A percentile compares a stretch with the other conserved stretches of the same genome.
Evolutionary conservation across 2,329 filamentous ascomycete species (phyloP).

Genomic region (Rhinocladiella mackenziei): DNA sequence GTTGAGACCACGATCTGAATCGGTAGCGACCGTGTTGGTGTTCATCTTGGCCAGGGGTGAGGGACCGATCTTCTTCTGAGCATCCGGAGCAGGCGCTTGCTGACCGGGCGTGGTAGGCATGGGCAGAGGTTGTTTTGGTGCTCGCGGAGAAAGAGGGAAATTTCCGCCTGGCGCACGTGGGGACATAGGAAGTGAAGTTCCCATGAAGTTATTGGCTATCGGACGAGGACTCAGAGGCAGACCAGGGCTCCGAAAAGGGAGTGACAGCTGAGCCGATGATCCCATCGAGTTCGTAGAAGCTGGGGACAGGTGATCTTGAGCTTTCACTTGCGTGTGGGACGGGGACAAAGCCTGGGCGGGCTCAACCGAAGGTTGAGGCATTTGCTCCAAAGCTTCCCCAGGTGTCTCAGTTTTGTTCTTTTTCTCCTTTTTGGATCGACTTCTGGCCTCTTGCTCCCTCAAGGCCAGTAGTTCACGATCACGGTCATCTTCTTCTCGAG

Average conservation of each 20-base stretch:
- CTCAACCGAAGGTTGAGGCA: slow-evolving; percentile 8
- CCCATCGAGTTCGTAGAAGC: slow-evolving; percentile 26
- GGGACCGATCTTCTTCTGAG: slow-evolving; percentile 40
- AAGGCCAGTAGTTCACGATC: slow-evolving; percentile 66
- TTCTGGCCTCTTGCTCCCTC: slow-evolving; percentile 65
- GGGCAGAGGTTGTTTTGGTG: slow-evolving; percentile 68
- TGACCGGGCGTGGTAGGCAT: slow-evolving; percentile 63
- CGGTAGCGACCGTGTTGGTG: slow-evolving; percentile 13
- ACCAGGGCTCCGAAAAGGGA: slow-evolving; percentile 59
- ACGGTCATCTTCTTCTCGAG: slow-evolving; percentile 80
- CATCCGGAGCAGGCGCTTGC: slow-evolving; percentile 19
- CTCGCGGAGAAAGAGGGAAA: slow-evolving; percentile 65
- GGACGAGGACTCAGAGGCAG: slow-evolving; percentile 60
- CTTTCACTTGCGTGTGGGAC: slow-evolving; percentile 8
- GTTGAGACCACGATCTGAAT: slow-evolving; percentile 17
- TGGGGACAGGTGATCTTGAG: slow-evolving; percentile 35
- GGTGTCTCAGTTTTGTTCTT: slow-evolving; percentile 47
- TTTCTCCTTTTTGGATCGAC: slow-evolving; percentile 67
- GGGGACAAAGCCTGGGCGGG: slow-evolving; percentile 9
- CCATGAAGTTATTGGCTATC: slow-evolving; percentile 50
- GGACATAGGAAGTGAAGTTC: slow-evolving; percentile 64
- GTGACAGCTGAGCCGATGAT: slow-evolving; percentile 30
- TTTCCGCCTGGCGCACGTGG: slow-evolving; percentile 50
- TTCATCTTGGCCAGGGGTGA: slow-evolving; percentile 38
- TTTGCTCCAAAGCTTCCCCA: slow-evolving; percentile 5